Evolutionary conservation across 2,329 filamentous ascomycete species (phyloP), one percentile per base, ranked within the genome.

Genomic region (Colletotrichum sp.): DNA sequence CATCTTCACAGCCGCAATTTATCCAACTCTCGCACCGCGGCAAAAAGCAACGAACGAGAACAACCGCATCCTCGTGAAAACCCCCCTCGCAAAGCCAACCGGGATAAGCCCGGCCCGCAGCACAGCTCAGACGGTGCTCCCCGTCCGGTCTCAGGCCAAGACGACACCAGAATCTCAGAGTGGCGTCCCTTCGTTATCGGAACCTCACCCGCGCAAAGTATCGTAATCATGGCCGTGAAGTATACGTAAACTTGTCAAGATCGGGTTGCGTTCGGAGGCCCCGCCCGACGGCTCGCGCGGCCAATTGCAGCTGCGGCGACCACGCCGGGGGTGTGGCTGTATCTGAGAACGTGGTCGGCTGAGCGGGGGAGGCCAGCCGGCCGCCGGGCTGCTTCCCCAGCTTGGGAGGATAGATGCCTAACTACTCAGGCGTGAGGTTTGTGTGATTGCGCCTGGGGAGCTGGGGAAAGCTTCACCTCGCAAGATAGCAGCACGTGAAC

Each of bases 381-480:
- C 57, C 52, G 57, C 28, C 26, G 26, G 26, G 6, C 6, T 18
- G 21, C 39, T 18, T 69, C 65, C 71, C 72, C 74, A 76, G 65
- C 26, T 74, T 30, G 26, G 52, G 64, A 66, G 2, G 18, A 8
- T 24, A 1, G 15, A 16, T 36, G 73, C 73, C 73, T 76, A 66
- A 68, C 4, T 13, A 36, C 1, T 5, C 15, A 76, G 75, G 75
- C 52, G 10, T 2, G 8, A 8, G 34, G 32, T 34, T 71, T 44
- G 10, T 52, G 36, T 52, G 60, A 75, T 70, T 70, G 66, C 52
- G 66, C 34, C 70, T 59, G 57, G 21, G 59, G 21, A 67, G 66
- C 75, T 75, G 65, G 72, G 59, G 71, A 68, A 67, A 75, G 75
- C 75, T 76, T 71, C 75, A 55, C 21, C 66, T 62, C 65, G 60